Base-by-base conservation (phyloP, 371 early-diverging fungal genomes). In the Zopfochytrium polystomum region DNA sequence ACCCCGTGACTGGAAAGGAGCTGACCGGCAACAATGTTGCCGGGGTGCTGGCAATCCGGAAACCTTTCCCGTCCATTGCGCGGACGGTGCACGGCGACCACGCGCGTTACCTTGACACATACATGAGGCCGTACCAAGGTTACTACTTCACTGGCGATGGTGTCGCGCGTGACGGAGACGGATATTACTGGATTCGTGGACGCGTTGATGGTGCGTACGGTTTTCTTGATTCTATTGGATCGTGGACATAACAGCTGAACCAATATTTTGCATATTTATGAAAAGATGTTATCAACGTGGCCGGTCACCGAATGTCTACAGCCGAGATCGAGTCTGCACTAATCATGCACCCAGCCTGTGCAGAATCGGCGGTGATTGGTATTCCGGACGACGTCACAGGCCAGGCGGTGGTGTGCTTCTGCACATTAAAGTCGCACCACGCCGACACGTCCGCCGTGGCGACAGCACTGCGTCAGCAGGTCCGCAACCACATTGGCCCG, bases 281-380 rank as follows among this genome's bases (percentile, higher is more conserved):
- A 50, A 32, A 15, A 22, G 85, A 99, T 75, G 97, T 98, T 31
- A 93, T 97, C 75, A 98, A 98, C 79, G 96, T 98, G 9, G 87
- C 93, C 20, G 99, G 99, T 11, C 99, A 99, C 78, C 87, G 99
- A 52, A 73, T 99, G 58, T 88, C 89, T 47, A 98, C 99, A 0
- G 89, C 96, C 38, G 98, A 98, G 80, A 90, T 99, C 54, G 77
- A 79, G 52, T 65, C 65, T 13, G 76, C 74, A 1, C 60, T 74
- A 18, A 63, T 73, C 44, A 27, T 49, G 20, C 88, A 93, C 70
- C 80, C 76, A n/a, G 72, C 83, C 0, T 91, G 95, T 49, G 90
- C 95, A 6, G 98, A 98, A 77, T 87, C 95, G 0, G 99, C 99
- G 9, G 98, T 93, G 7, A 89, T 98, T 45, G 95, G 95, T 32